phyloP scores from a whole-genome alignment of 345 rosid genomes.

The Pistacia vera region DNA sequence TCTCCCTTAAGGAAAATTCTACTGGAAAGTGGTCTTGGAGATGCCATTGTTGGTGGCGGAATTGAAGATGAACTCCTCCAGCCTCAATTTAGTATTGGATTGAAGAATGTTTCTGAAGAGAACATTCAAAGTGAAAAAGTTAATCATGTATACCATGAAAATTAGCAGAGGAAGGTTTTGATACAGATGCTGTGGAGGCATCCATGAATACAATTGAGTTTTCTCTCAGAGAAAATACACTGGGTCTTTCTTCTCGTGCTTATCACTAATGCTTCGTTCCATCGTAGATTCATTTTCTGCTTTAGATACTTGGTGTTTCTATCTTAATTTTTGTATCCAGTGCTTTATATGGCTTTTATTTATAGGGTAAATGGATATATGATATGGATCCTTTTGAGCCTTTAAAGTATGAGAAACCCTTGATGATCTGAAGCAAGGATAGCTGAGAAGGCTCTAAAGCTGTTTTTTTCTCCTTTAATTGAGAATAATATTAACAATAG shows the following conservation, averaged over 20 bases:
- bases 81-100: slow-evolving; percentile 90
- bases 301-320: not conserved
- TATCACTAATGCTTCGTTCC: no score
- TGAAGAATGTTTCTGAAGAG: slow-evolving; percentile 85
- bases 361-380: slow-evolving; percentile 95
- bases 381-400: slow-evolving; percentile 98
- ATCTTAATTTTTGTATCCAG: slow-evolving; percentile 4
- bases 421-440: slow-evolving; percentile 77
- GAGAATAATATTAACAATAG: slow-evolving; percentile 86
- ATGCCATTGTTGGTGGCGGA: slow-evolving; percentile 91
- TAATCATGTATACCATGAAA: no score
- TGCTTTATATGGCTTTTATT: slow-evolving; percentile 26
- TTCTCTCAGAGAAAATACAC: no score
- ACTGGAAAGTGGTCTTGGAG: slow-evolving; percentile 95
- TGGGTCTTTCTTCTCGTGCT: no score
- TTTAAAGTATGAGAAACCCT: slow-evolving; percentile 83
- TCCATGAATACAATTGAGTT: no score
- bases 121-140: no score
- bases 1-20: slow-evolving; percentile 90
- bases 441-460: slow-evolving; percentile 84
- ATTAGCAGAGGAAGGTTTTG: no score
- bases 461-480: slow-evolving; percentile 89
- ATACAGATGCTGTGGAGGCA: no score
- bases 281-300: slow-evolving; percentile 18
- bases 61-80: slow-evolving; percentile 93